Percentiles rank a stretch among this genome's conserved stretches.
Conservation (phyloP, 768 basidiomycete species). For the Leccinum variicolor region DNA sequence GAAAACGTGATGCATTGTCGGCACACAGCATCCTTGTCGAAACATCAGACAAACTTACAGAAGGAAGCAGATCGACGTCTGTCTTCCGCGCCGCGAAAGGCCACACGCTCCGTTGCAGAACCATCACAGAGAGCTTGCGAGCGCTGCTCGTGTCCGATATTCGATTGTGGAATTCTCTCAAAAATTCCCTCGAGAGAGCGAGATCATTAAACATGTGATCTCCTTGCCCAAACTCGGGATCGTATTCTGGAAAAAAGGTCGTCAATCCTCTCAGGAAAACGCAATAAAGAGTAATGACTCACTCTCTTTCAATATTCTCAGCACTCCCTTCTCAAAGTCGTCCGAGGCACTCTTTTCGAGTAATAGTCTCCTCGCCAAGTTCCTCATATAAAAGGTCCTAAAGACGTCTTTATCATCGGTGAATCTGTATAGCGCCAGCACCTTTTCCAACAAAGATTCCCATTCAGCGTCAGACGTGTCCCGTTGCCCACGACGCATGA, state of each 20-base stretch:
- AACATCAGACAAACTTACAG: constrained; percentile 36
- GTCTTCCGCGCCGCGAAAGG: constrained; percentile 61
- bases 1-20: constrained; percentile 9
- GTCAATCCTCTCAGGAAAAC: constrained; percentile 10
- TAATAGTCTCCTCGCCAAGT: constrained; percentile 82
- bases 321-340: constrained; percentile 80
- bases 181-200: constrained; percentile 67
- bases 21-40: not conserved
- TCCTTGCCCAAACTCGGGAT: constrained; percentile 92
- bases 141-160: constrained; percentile 36
- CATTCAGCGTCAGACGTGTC: constrained; percentile 61
- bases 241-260: constrained; percentile 61
- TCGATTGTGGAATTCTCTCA: constrained; percentile 61
- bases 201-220: constrained; percentile 96
- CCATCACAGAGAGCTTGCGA: constrained; percentile 65
- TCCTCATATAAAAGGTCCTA: constrained; percentile 86
- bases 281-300: constrained; percentile 30
- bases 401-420: constrained; percentile 95
- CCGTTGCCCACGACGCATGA: constrained; percentile 86
- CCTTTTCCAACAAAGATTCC: constrained; percentile 58
- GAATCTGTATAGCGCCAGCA: constrained; percentile 74
- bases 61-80: constrained; percentile 50
- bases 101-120: constrained; percentile 89
- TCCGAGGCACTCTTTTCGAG: constrained; percentile 82
- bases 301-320: constrained; percentile 83